Percentiles rank a stretch among this genome's conserved stretches.
These are phyloP conservation scores for Podila epicladia DNA, from an alignment of 192 early-diverging fungal species.

Conservation along the genomic window DNA sequence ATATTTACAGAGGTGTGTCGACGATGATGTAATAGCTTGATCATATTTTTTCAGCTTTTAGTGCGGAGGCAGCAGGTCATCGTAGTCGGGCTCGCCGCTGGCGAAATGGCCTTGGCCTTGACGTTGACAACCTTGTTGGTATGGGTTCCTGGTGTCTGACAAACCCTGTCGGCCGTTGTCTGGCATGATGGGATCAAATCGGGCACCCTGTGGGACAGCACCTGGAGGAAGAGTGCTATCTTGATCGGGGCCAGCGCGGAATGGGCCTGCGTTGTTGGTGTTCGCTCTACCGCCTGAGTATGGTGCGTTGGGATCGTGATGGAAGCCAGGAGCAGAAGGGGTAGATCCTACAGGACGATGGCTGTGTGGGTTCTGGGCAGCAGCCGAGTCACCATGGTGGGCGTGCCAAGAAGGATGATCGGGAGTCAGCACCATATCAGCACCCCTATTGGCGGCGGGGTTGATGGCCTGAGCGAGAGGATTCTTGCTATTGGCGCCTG, in stretches of 20 bases:
- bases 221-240: constrained; percentile 23
- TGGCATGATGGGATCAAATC: constrained; percentile 37
- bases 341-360: background rate
- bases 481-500: background rate
- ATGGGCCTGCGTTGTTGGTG: constrained; percentile 1
- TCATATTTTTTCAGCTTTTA: constrained; percentile 7
- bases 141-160: constrained; percentile 1
- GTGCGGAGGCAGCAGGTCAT: constrained; percentile 13
- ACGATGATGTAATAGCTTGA: too few species aligned
- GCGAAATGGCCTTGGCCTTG: background rate
- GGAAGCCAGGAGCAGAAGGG: background rate
- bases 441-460: constrained; percentile 10
- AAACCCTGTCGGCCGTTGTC: constrained; percentile 10
- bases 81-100: constrained; percentile 12
- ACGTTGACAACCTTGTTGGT: constrained; percentile 1
- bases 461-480: constrained; percentile 22
- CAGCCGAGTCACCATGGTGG: background rate
- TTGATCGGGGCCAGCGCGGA: constrained; percentile 13
- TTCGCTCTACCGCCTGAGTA: constrained; percentile 17
- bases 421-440: constrained; percentile 41
- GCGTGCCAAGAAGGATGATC: constrained; percentile 42
- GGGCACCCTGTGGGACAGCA: constrained; percentile 31
- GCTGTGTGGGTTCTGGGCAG: background rate
- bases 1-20: background rate
- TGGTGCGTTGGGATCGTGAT: constrained; percentile 9